Base-by-base conservation (phyloP, 1,139 yeast species). In the Sugiyamaella xylanicola region DNA sequence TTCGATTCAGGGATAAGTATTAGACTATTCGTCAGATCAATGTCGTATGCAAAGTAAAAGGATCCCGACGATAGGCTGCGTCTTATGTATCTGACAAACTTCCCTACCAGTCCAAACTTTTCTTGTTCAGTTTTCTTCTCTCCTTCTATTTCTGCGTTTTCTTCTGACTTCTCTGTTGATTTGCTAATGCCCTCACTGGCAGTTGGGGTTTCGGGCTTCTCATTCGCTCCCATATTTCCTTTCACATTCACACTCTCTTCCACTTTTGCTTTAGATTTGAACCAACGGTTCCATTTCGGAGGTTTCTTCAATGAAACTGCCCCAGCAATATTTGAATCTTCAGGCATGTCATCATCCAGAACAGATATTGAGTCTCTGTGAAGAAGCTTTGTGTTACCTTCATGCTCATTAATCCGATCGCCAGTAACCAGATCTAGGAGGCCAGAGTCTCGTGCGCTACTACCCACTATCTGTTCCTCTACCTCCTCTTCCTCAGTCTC, bases 21-120 rank as follows among this genome's bases (percentile, higher is more conserved):
- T 22, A 54, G 32, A 5, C 51, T 44, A 39, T 54, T 56, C 15
- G 68, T 62, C 20, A 64, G 40, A 42, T 65, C 66, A 11, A 63
- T 43, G 7, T 64, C 64, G 36, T 63, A 57, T 9, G 68, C 59
- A 49, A 59, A 66, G 43, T 64, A 67, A 35, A 62, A 59, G 1
- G 59, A 59, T 16, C 59, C 60, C 7, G 52, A 55, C 20, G 53
- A 62, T 32, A 60, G 58, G n/a, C 35, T 20, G 16, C 45, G 41
- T 41, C 40, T 41, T n/a, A 61, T 47, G 39, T 46, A 47, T 47
- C 55, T 55, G 16, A 59, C 43, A 9, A 62, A 56, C 52, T 63
- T 65, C n/a, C 53, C 58, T 5, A 60, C 43, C 39, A 61, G 42
- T 17, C 48, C 51, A 15, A 55, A 51, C 17, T 46, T n/a, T 7